A percentile compares a stretch with the other conserved stretches of the same genome.
Evolutionary conservation across 257 asterid species (phyloP).

Genomic region (Primulina eburnea): DNA sequence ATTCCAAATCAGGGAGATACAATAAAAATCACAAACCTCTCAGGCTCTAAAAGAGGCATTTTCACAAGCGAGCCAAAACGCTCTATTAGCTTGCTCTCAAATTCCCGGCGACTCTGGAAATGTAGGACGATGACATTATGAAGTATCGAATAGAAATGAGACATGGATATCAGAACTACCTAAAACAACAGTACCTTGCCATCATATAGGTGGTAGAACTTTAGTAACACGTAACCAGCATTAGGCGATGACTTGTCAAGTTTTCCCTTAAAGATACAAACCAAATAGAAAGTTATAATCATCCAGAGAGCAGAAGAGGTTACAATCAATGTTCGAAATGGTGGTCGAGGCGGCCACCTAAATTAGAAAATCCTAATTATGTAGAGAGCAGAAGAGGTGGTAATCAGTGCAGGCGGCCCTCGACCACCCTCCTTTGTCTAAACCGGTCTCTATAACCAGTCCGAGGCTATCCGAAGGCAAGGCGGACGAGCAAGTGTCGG

Average conservation of each 20-base stretch:
- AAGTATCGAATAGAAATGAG: constrained; percentile 8
- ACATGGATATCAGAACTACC: background rate
- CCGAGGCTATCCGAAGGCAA: no score
- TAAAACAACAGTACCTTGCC: constrained; percentile 66
- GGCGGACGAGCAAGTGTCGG: no score
- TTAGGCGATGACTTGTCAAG: constrained; percentile 85
- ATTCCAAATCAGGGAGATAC: constrained; percentile 12
- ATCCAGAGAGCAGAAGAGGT: constrained; percentile 4
- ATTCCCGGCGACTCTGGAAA: constrained; percentile 74
- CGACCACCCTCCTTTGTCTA: no score
- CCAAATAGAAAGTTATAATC: constrained; percentile 23
- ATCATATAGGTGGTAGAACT: constrained; percentile 88
- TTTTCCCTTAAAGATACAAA: constrained; percentile 63
- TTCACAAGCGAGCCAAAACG: constrained; percentile 90
- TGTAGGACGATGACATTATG: constrained; percentile 25
- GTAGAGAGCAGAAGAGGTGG: no score
- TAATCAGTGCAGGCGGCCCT: no score
- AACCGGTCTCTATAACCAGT: no score
- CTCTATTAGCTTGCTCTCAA: constrained; percentile 75
- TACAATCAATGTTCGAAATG: no score
- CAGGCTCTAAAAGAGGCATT: constrained; percentile 78
- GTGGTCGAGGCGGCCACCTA: no score
- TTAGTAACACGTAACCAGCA: constrained; percentile 84
- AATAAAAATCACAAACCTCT: constrained; percentile 45
- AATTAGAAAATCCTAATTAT: no score